Base-by-base conservation (phyloP, 2,329 filamentous ascomycete genomes). In the Ophiostoma ips region DNA sequence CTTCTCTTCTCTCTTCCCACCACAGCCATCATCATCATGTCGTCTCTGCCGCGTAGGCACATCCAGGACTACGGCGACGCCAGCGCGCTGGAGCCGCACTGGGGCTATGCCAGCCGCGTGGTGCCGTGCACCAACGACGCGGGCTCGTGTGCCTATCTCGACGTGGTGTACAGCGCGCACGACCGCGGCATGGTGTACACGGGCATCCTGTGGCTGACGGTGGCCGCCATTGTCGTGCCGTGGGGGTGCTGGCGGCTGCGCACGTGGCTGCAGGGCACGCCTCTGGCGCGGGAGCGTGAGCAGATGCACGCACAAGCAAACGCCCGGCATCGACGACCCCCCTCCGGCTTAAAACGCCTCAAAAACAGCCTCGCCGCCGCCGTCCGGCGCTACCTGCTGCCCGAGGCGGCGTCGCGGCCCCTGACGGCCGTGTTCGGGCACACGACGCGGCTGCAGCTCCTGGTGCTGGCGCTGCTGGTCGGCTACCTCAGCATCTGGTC, bases 401-500 rank as follows among this genome's bases (percentile, higher is more conserved):
- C 77, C 0, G 81, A 85, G 56, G 70, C 72, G 3, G 18, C 63
- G 72, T 3, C 66, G 71, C 16, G 57, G 63, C 18, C 57, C 7
- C 28, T 47, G 45, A 36, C 19, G 33, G 34, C 45, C 34, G 28
- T 86, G 48, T 87, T 88, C 56, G 82, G 83, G 28, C 71, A 77
- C 53, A 79, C 80, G 2, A 84, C 81, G 1, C 72, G 83, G 18
- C 68, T 86, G 7, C 84, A 88, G 59, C 71, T 87, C 3, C 58
- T 78, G 19, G 68, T 84, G 28, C 67, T 87, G 2, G 61, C 71
- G 1, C 63, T 77, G 10, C 62, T 88, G 1, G 61, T 69, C 1
- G 72, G 59, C 2, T 88, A 89, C 58, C 67, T 88, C 0, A 66
- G 76, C 41, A 67, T 87, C 53, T 86, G 81, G 66, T 76, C 73